phyloP scores from a whole-genome alignment of 371 early-diverging fungal genomes.

The Lichtheimia corymbifera region DNA sequence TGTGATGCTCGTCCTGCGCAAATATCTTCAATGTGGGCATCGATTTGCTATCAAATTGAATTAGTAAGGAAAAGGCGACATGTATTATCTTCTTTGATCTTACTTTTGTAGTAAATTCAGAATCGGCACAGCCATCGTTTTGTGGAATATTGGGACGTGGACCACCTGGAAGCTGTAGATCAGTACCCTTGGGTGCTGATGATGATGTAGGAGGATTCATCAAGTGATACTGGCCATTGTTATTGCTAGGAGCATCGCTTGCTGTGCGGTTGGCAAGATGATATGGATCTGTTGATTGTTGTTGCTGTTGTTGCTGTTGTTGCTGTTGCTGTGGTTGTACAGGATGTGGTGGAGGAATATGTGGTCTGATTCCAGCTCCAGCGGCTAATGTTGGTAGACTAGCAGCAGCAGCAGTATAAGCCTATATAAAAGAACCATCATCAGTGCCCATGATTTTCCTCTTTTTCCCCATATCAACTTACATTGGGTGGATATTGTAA shows the following conservation, averaged over 20 bases:
- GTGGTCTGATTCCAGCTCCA: constrained; percentile 19
- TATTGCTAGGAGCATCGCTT: constrained; percentile 1
- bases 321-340: constrained; percentile 18
- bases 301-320: constrained; percentile 22
- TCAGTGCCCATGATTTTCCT: neutral
- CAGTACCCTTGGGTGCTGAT: constrained; percentile 7
- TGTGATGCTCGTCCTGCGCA: constrained; percentile 4
- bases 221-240: constrained; percentile 12
- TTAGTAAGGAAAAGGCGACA: neutral
- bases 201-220: constrained; percentile 11
- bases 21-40: constrained; percentile 36
- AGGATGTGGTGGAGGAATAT: constrained; percentile 32
- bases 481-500: constrained; percentile 32
- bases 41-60: constrained; percentile 35
- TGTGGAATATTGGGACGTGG: constrained; percentile 42
- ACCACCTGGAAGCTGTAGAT: constrained; percentile 29
- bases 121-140: constrained; percentile 41
- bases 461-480: constrained; percentile 1
- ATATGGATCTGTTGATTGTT: constrained; percentile 3
- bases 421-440: neutral
- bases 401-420: constrained; percentile 35
- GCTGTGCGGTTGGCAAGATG: constrained; percentile 4
- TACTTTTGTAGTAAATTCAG: constrained; percentile 31
- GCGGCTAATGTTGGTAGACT: constrained; percentile 47
- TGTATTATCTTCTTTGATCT: neutral